These are phyloP conservation scores for Herpetospermum pedunculosum DNA, from an alignment of 306 rosid genomes.

Conservation along the genomic window DNA sequence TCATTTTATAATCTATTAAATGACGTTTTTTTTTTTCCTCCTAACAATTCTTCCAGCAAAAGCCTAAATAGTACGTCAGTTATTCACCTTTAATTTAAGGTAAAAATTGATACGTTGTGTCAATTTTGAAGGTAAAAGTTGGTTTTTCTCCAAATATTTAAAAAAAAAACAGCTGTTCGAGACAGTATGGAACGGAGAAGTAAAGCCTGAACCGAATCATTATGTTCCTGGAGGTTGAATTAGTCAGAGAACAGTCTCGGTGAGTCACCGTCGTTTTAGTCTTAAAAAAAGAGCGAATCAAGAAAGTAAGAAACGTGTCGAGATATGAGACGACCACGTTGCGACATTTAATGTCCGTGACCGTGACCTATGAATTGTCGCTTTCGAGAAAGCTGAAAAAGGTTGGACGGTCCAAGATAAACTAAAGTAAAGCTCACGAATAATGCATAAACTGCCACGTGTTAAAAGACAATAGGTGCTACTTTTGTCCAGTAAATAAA, in stretches of 20 bases:
- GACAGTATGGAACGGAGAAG: too few relatives aligned
- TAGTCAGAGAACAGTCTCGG: neutral
- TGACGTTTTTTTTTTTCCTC: too few relatives aligned
- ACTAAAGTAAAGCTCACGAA: neutral
- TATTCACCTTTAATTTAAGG: too few relatives aligned
- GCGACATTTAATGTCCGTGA: neutral
- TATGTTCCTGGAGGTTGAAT: neutral
- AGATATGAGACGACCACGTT: neutral
- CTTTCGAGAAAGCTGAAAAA: neutral
- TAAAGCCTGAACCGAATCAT: too few relatives aligned
- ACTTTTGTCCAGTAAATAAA: too few relatives aligned
- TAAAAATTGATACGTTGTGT: too few relatives aligned
- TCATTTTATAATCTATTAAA: too few relatives aligned
- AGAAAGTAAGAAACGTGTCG: neutral
- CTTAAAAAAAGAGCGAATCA: neutral
- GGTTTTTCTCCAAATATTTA: too few relatives aligned
- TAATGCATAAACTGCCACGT: neutral
- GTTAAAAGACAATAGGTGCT: neutral
- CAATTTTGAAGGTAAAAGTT: too few relatives aligned
- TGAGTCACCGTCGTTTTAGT: neutral
- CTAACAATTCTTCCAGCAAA: too few relatives aligned
- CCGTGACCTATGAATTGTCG: neutral
- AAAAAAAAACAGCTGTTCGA: too few relatives aligned
- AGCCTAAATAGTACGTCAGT: too few relatives aligned
- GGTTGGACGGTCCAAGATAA: neutral